Conservation (phyloP, 192 early-diverging fungal species). For the Coemansia sp. region DNA sequence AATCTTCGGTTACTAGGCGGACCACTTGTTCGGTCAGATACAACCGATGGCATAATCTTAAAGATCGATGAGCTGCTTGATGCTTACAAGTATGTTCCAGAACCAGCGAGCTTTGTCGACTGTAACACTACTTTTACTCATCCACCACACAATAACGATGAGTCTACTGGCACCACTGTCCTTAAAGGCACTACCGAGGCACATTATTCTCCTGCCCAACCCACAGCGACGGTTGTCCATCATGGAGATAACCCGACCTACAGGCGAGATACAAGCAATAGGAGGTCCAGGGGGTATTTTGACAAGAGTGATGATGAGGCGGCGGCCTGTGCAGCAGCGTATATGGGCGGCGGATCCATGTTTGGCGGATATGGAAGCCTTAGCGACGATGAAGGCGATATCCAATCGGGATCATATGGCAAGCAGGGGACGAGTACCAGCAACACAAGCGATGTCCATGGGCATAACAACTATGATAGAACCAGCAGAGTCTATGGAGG, state of each 20-base stretch:
- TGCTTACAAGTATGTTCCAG: slow-evolving; percentile 35
- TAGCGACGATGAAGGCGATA: slow-evolving; percentile 32
- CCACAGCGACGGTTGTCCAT: background rate
- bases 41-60: slow-evolving; percentile 62
- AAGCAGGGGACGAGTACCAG: background rate
- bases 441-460: slow-evolving; percentile 7
- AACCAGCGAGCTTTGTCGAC: slow-evolving; percentile 28
- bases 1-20: slow-evolving; percentile 71
- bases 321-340: slow-evolving; percentile 42
- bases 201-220: background rate
- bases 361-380: slow-evolving; percentile 30
- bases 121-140: slow-evolving; percentile 22
- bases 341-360: slow-evolving; percentile 32
- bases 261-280: slow-evolving; percentile 14
- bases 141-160: background rate
- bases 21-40: slow-evolving; percentile 63
- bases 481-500: background rate
- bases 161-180: background rate
- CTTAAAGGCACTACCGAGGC: background rate
- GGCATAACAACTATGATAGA: background rate
- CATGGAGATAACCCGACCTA: background rate
- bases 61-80: slow-evolving; percentile 58
- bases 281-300: slow-evolving; percentile 27
- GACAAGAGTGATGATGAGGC: slow-evolving; percentile 37
- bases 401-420: background rate